Percentiles rank a stretch among this genome's conserved stretches.
These are phyloP conservation scores for Cutaneotrichosporon sp. DNA, from an alignment of 1,284 basidiomycete genomes.

Conservation along the genomic window DNA sequence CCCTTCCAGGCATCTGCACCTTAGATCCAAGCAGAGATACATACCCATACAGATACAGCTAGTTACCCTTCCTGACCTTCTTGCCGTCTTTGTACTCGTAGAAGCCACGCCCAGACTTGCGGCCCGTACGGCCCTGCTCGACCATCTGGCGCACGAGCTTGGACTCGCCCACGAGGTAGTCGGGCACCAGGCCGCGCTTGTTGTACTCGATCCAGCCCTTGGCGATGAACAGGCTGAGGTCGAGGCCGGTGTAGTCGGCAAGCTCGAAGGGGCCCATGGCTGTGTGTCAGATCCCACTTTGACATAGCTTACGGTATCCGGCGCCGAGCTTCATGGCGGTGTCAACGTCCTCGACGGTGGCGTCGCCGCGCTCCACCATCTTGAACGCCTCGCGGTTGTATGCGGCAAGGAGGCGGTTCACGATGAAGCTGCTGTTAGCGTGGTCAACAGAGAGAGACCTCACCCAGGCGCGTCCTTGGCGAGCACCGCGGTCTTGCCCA, in stretches of 20 bases:
- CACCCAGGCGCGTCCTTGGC: constrained; percentile 60
- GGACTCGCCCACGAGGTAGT: constrained; percentile 56
- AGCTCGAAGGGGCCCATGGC: constrained; percentile 59
- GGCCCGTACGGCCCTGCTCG: constrained; percentile 58
- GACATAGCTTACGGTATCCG: constrained; percentile 50
- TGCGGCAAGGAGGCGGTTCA: constrained; percentile 59
- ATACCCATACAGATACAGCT: neutral
- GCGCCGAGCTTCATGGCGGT: constrained; percentile 63
- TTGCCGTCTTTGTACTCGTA: constrained; percentile 30
- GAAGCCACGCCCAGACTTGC: constrained; percentile 58
- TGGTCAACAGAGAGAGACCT: neutral
- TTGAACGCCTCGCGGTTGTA: constrained; percentile 61
- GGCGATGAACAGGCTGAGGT: constrained; percentile 56
- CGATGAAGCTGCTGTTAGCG: constrained; percentile 53
- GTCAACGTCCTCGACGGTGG: constrained; percentile 61
- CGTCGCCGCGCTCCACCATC: constrained; percentile 62
- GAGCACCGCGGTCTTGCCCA: constrained; percentile 59
- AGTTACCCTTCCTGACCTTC: constrained; percentile 8
- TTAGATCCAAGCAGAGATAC: neutral
- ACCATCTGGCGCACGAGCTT: constrained; percentile 57
- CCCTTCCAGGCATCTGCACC: no score
- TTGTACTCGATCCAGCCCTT: constrained; percentile 59
- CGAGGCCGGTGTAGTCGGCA: constrained; percentile 59
- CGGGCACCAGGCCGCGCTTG: constrained; percentile 53
- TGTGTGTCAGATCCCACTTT: constrained; percentile 23